These are phyloP conservation scores for Colletotrichum viniferum DNA, from an alignment of 2,329 filamentous ascomycete genomes.

Conservation along the genomic window DNA sequence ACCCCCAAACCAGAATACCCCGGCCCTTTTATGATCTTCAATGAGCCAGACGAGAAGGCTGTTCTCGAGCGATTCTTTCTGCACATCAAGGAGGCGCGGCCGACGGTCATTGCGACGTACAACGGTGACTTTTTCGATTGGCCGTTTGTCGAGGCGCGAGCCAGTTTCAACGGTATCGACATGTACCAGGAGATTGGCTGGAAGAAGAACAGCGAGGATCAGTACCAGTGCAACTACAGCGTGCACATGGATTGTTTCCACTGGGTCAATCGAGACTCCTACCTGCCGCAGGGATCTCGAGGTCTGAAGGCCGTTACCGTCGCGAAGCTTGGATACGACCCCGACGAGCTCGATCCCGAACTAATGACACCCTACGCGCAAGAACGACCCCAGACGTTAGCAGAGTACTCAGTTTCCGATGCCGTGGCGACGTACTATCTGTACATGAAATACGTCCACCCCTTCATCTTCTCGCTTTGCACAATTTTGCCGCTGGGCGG, in stretches of 20 bases:
- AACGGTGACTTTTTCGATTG: slow-evolving; percentile 99
- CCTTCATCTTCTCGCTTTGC: slow-evolving; percentile 98
- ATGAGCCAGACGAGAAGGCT: slow-evolving; percentile 90
- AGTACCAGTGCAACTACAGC: slow-evolving; percentile 95
- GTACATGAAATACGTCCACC: slow-evolving; percentile 99
- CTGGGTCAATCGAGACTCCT: slow-evolving; percentile 99
- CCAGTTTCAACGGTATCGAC: slow-evolving; percentile 93
- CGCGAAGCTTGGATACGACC: slow-evolving; percentile 96
- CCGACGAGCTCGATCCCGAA: slow-evolving; percentile 96
- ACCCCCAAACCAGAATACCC: slow-evolving; percentile 96
- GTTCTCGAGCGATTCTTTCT: slow-evolving; percentile 91
- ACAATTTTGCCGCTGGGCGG: slow-evolving; percentile 93
- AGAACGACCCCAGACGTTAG: slow-evolving; percentile 90
- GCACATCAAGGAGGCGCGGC: slow-evolving; percentile 92
- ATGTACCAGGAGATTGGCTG: slow-evolving; percentile 99
- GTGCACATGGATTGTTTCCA: slow-evolving; percentile 99
- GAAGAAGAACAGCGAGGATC: slow-evolving; percentile 91
- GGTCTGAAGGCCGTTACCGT: slow-evolving; percentile 97
- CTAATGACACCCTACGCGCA: slow-evolving; percentile 92
- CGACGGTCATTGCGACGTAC: slow-evolving; percentile 99
- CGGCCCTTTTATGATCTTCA: slow-evolving; percentile 97
- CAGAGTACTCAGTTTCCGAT: slow-evolving; percentile 98
- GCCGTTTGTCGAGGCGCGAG: slow-evolving; percentile 94
- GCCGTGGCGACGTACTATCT: slow-evolving; percentile 98
- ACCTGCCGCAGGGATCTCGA: slow-evolving; percentile 94